Conservation (phyloP, 192 early-diverging fungal species). For the Piromyces sp. region DNA sequence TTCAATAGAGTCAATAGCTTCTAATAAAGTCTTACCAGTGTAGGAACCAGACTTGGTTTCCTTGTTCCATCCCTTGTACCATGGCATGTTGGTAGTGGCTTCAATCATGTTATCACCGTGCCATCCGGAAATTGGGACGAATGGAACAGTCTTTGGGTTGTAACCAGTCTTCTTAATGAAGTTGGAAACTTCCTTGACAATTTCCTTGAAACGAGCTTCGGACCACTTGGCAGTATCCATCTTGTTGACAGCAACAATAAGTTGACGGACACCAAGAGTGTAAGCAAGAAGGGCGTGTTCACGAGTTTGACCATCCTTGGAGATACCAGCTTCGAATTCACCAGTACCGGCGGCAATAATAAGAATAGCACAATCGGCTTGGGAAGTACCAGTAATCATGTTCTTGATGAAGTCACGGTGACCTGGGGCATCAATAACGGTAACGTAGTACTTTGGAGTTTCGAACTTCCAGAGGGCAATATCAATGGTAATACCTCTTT, state of each 20-base stretch:
- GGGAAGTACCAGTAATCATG: constrained; percentile 93
- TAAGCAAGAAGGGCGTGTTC: constrained; percentile 95
- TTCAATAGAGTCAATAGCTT: constrained; percentile 90
- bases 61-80: constrained; percentile 96
- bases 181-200: constrained; percentile 82
- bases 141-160: constrained; percentile 78
- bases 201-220: constrained; percentile 88
- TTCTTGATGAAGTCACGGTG: constrained; percentile 99
- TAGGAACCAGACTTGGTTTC: constrained; percentile 53
- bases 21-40: constrained; percentile 64
- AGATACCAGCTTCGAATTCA: constrained; percentile 93
- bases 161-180: constrained; percentile 97
- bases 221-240: constrained; percentile 96
- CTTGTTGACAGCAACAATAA: constrained; percentile 99
- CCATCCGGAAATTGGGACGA: constrained; percentile 97
- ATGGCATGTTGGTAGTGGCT: constrained; percentile 78
- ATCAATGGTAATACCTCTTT: constrained; percentile 99
- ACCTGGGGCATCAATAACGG: constrained; percentile 97
- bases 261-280: constrained; percentile 96
- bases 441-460: constrained; percentile 91
- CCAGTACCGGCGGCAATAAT: constrained; percentile 83
- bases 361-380: constrained; percentile 93
- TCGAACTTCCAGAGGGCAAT: constrained; percentile 93
- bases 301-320: constrained; percentile 97
- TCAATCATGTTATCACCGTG: constrained; percentile 97